phyloP scores from a whole-genome alignment of 192 early-diverging fungal species.

The Chytriomyces sp. region DNA sequence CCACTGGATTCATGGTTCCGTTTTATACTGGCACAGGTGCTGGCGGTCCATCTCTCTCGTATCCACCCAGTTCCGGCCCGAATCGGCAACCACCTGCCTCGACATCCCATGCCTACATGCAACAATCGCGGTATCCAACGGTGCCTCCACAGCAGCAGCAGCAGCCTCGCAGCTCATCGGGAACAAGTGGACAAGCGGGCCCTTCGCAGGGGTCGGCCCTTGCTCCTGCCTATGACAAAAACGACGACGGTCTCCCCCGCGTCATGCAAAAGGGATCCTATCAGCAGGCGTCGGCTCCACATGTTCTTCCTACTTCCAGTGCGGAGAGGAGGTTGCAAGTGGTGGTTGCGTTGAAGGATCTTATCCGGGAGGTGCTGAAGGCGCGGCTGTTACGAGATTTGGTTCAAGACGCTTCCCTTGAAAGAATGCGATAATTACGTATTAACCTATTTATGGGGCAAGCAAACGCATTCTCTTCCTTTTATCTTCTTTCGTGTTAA shows the following conservation, averaged over 20 bases:
- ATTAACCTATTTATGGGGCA: no score
- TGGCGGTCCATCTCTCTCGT: not conserved
- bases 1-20: not conserved
- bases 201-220: not conserved
- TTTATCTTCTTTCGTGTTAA: no score
- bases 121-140: not conserved
- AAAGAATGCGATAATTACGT: no score
- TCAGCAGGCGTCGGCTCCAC: not conserved
- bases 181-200: not conserved
- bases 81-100: not conserved
- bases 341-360: constrained; percentile 1
- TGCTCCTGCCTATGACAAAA: not conserved
- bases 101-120: not conserved
- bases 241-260: not conserved
- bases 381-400: not conserved
- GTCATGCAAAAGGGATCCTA: not conserved
- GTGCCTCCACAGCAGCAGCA: not conserved
- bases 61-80: not conserved
- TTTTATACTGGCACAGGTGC: not conserved
- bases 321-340: not conserved
- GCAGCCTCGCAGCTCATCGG: not conserved
- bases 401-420: no score
- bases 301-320: no score
- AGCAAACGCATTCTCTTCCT: no score
- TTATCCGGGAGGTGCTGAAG: constrained; percentile 1